Percentiles rank a stretch among this genome's conserved stretches.
These are phyloP conservation scores for Boletus rufocinnamomeus DNA, from an alignment of 768 basidiomycete genomes.

Conservation along the genomic window DNA sequence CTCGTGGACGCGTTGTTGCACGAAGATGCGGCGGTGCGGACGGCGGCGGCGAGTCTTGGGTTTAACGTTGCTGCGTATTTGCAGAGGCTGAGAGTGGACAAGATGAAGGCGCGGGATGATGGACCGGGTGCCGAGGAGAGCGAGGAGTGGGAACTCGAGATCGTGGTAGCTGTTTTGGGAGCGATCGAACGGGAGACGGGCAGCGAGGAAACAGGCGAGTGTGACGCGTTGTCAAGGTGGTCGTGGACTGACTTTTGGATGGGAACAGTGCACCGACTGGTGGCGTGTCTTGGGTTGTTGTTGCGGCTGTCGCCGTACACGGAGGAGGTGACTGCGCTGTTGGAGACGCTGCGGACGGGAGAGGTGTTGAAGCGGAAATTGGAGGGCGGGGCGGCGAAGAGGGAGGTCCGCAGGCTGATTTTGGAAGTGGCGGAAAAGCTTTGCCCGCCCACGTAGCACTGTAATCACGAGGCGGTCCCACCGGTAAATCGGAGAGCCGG, in stretches of 20 bases:
- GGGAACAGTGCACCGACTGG: conserved; percentile 74
- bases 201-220: conserved; percentile 81
- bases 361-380: conserved; percentile 61
- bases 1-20: conserved; percentile 71
- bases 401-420: conserved; percentile 64
- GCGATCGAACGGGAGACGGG: conserved; percentile 68
- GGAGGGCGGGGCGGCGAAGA: conserved; percentile 54
- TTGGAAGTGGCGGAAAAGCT: conserved; percentile 58
- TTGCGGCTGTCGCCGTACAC: conserved; percentile 74
- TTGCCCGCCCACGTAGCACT: conserved; percentile 23
- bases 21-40: conserved; percentile 64
- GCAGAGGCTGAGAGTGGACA: conserved; percentile 61
- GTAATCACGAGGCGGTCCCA: background rate
- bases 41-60: conserved; percentile 78
- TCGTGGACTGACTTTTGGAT: background rate
- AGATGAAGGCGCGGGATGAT: conserved; percentile 33
- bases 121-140: conserved; percentile 50
- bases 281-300: conserved; percentile 75
- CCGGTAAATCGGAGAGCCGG: too few species aligned
- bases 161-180: conserved; percentile 81
- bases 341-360: conserved; percentile 71
- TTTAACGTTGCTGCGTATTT: conserved; percentile 73
- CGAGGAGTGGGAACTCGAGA: conserved; percentile 86
- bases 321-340: conserved; percentile 54
- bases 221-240: background rate